Evolutionary conservation across 2,329 filamentous ascomycete species (phyloP), one percentile per base, ranked within the genome.

Genomic region (Daldinia eschscholtzii): DNA sequence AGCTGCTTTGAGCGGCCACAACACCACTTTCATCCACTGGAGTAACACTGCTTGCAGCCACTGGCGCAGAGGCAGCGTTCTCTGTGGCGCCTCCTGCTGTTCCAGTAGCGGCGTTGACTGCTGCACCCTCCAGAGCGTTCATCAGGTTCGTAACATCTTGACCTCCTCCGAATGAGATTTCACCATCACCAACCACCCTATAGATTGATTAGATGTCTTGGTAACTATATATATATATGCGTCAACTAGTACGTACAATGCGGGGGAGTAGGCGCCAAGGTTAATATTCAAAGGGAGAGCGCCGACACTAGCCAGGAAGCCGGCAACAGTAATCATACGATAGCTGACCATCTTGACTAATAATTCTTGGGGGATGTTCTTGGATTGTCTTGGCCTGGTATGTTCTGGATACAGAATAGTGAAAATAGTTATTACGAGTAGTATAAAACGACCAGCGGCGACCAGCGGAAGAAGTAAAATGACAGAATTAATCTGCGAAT

Each of bases 41-140:
- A 33, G 50, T 48, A 13, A 42, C 6, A 13, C 77, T 75, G 56
- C 77, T 74, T 57, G 76, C 50, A n/a, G 58, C 35, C 13, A 55
- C 62, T 26, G 59, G 48, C 6, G 35, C 62, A 28, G 74, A 69
- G 23, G 72, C 74, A 42, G 70, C 73, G 44, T 74, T 76, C 39
- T 75, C 53, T 52, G 65, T 63, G 2, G 57, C 57, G n/a, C 61
- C 67, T 12, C 39, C 64, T 10, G 67, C 67, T 53, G 76, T 76
- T 52, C 71, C 73, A n/a, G 74, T 68, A 5, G 76, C 77, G 50
- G 73, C 75, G 37, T 73, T 76, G 35, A 79, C 72, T 44, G 83
- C 83, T 37, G 83, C 83, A 60, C 83, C 83, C 75, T 84, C 81
- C 70, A 83, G 79, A 46, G 81, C 82, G 68, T 79, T 84, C 77